These are phyloP conservation scores for Solanum pinnatisectum DNA, from an alignment of 257 asterid species.

Conservation along the genomic window DNA sequence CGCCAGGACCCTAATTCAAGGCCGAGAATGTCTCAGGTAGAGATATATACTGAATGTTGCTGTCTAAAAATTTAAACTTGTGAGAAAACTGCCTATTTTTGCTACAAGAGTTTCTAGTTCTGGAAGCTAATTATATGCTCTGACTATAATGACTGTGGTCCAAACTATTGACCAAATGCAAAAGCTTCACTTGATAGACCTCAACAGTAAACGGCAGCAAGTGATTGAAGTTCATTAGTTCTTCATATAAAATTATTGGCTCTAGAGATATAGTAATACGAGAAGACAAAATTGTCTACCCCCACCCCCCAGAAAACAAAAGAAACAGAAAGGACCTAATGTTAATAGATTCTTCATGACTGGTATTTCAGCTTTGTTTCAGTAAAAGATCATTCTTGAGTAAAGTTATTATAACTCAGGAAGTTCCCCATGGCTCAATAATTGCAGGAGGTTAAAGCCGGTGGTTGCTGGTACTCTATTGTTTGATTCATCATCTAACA, in stretches of 20 bases:
- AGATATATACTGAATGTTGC: not conserved
- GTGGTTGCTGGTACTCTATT: not conserved
- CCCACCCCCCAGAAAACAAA: not conserved
- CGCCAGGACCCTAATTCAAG: conserved; percentile 54
- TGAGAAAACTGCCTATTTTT: not conserved
- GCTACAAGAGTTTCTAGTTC: not conserved
- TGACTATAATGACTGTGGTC: not conserved
- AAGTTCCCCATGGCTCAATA: not conserved
- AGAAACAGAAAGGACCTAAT: not conserved
- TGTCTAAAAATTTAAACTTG: not conserved
- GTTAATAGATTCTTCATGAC: not conserved
- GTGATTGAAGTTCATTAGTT: not conserved
- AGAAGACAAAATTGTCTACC: not conserved
- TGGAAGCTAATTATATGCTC: not conserved
- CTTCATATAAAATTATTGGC: not conserved
- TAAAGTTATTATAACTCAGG: not conserved
- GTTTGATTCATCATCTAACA: not conserved
- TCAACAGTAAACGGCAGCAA: not conserved
- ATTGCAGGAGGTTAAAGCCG: not conserved
- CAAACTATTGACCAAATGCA: not conserved
- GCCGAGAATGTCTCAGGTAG: conserved; percentile 91
- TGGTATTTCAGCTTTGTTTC: not conserved
- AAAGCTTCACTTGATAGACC: not conserved
- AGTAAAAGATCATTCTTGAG: not conserved
- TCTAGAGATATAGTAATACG: not conserved